These are phyloP conservation scores for Yamadazyma blattariae DNA, from an alignment of 1,139 yeast species.

Conservation along the genomic window DNA sequence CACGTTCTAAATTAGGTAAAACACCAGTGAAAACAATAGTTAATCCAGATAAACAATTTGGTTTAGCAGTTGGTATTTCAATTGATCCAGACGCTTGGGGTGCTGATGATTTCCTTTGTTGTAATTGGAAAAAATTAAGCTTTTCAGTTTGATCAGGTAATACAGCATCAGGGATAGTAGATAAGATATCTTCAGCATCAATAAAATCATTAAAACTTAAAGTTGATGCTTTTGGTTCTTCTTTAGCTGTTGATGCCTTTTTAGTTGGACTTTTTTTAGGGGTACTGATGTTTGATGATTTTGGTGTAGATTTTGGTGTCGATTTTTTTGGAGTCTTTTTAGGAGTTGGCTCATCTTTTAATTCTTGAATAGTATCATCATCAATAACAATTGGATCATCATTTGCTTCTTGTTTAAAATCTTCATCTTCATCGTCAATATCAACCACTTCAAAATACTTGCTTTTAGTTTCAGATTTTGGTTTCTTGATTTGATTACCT, in stretches of 20 bases:
- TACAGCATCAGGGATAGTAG: constrained; percentile 65
- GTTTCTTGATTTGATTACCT: constrained; percentile 3
- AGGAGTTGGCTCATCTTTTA: constrained; percentile 4
- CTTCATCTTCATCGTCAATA: constrained; percentile 14
- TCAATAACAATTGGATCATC: constrained; percentile 1
- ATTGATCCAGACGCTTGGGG: constrained; percentile 23
- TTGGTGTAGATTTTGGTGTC: too few species aligned
- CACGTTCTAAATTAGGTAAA: constrained; percentile 75
- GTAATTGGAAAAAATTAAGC: constrained; percentile 49
- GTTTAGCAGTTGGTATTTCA: constrained; percentile 71
- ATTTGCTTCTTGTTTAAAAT: constrained; percentile 9
- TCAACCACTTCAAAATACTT: constrained; percentile 16
- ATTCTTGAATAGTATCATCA: constrained; percentile 9
- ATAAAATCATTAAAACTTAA: constrained; percentile 1
- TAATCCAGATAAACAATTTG: constrained; percentile 80
- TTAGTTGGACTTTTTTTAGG: background rate
- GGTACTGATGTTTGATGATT: too few species aligned
- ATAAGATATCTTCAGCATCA: constrained; percentile 54
- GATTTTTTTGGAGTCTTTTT: constrained; percentile 7
- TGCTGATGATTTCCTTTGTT: constrained; percentile 40
- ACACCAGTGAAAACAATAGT: constrained; percentile 94
- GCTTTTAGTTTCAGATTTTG: constrained; percentile 4
- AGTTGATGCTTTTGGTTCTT: constrained; percentile 1
- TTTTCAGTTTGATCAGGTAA: constrained; percentile 57
- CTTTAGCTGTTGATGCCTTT: background rate